Evolutionary conservation across 148 eudicot species (phyloP).

Genomic region (Rhododendron williamsianum): DNA sequence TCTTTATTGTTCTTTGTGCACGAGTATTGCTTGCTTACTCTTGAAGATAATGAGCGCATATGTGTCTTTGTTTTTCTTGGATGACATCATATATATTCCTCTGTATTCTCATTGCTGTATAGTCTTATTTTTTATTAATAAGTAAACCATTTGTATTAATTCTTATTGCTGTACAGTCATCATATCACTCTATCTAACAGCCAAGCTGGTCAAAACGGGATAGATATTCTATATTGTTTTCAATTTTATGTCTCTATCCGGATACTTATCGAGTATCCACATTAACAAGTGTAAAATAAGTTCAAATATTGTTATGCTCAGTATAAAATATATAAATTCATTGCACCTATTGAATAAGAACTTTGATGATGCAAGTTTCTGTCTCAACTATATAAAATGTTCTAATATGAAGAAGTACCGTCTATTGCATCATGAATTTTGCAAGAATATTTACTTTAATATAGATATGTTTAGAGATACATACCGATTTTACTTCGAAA

Average conservation of each 20-base stretch:
- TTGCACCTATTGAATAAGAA: neutral
- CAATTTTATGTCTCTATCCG: neutral
- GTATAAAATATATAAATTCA: neutral
- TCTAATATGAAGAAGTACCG: neutral
- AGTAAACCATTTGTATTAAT: neutral
- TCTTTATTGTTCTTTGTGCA: neutral
- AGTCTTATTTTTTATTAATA: neutral
- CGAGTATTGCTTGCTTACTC: neutral
- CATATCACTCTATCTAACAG: neutral
- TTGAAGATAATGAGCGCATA: neutral
- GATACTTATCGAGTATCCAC: neutral
- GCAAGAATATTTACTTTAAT: neutral
- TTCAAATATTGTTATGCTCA: neutral
- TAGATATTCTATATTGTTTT: neutral
- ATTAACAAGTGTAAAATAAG: neutral
- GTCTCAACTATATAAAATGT: neutral
- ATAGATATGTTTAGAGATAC: neutral
- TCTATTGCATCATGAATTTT: neutral
- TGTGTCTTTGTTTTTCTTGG: neutral
- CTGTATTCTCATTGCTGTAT: neutral
- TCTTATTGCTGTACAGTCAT: neutral
- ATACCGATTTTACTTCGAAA: neutral
- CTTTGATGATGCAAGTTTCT: neutral
- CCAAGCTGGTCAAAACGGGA: neutral
- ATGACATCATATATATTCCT: neutral